These are phyloP conservation scores for Barnettozyma sucrosica DNA, from an alignment of 805 yeast species.

Conservation along the genomic window DNA sequence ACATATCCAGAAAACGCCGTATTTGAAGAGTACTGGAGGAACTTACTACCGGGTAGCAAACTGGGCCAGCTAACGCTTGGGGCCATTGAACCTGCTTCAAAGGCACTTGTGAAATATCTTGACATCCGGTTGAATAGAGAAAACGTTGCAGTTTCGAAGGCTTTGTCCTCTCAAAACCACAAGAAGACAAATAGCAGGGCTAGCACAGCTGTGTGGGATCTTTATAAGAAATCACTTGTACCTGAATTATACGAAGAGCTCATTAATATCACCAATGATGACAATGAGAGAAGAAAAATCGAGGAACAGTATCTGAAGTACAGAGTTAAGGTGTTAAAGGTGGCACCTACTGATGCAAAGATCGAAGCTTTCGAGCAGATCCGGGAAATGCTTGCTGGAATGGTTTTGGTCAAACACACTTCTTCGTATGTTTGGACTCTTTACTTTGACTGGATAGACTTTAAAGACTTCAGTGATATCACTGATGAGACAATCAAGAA, in stretches of 20 bases:
- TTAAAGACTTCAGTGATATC: constrained; percentile 40
- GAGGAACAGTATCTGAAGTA: constrained; percentile 60
- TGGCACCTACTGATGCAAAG: constrained; percentile 43
- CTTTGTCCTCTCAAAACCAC: constrained; percentile 42
- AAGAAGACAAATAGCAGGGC: constrained; percentile 17
- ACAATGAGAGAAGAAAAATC: constrained; percentile 44
- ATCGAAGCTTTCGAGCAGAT: constrained; percentile 36
- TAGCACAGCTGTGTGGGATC: constrained; percentile 41
- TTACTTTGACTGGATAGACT: constrained; percentile 71
- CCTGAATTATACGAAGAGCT: constrained; percentile 48
- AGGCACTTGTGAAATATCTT: constrained; percentile 39
- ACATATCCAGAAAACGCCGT: constrained; percentile 27
- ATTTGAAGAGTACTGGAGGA: constrained; percentile 42
- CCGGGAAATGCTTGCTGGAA: constrained; percentile 55
- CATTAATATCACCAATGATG: constrained; percentile 58
- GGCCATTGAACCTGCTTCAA: constrained; percentile 40
- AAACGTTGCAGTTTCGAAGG: constrained; percentile 33
- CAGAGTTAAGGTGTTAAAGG: constrained; percentile 46
- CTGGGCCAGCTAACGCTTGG: constrained; percentile 49
- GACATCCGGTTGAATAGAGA: constrained; percentile 37
- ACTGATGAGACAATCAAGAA: constrained; percentile 41
- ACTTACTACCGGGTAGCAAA: constrained; percentile 49
- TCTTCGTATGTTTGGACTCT: constrained; percentile 66
- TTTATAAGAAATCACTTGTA: constrained; percentile 46
- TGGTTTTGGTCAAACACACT: constrained; percentile 61